Evolutionary conservation across 2,329 filamentous ascomycete genomes (phyloP).

Genomic region (Cladophialophora immunda): DNA sequence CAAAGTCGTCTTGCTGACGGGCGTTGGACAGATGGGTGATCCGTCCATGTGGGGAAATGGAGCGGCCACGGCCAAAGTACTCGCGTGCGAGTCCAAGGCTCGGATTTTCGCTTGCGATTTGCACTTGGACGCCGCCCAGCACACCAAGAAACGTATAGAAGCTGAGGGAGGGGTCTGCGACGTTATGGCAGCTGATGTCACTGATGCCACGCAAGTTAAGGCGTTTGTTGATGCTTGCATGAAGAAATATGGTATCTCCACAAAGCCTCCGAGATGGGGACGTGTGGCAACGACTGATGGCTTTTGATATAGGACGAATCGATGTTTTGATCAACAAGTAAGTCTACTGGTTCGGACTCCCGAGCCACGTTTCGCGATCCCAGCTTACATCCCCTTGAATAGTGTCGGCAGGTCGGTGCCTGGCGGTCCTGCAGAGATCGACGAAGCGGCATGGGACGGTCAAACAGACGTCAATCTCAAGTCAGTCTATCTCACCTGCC

Average conservation of each 20-base stretch:
- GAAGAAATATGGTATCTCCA: conserved; percentile 56
- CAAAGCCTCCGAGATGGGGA: too few species aligned
- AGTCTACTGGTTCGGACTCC: too few species aligned
- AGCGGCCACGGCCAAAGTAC: conserved; percentile 58
- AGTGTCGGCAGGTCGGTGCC: conserved; percentile 67
- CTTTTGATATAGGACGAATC: conserved; percentile 55
- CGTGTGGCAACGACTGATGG: too few species aligned
- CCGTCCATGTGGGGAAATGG: conserved; percentile 61
- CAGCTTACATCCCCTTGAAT: neutral
- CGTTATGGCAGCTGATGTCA: conserved; percentile 61
- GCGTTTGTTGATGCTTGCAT: conserved; percentile 62
- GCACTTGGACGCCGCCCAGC: conserved; percentile 51
- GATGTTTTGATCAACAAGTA: conserved; percentile 64
- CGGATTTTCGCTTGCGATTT: conserved; percentile 62
- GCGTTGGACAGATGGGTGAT: conserved; percentile 49
- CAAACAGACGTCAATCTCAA: conserved; percentile 58
- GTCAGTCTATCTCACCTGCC: neutral
- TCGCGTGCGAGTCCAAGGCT: conserved; percentile 58
- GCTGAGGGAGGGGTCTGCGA: conserved; percentile 48
- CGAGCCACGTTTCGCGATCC: neutral
- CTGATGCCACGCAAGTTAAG: conserved; percentile 61
- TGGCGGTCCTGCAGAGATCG: conserved; percentile 59
- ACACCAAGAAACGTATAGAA: conserved; percentile 52
- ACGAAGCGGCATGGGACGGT: conserved; percentile 60
- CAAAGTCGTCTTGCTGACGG: neutral